Evolutionary conservation across 768 basidiomycete species (phyloP).

Genomic region (Cyclocybe aegerita): DNA sequence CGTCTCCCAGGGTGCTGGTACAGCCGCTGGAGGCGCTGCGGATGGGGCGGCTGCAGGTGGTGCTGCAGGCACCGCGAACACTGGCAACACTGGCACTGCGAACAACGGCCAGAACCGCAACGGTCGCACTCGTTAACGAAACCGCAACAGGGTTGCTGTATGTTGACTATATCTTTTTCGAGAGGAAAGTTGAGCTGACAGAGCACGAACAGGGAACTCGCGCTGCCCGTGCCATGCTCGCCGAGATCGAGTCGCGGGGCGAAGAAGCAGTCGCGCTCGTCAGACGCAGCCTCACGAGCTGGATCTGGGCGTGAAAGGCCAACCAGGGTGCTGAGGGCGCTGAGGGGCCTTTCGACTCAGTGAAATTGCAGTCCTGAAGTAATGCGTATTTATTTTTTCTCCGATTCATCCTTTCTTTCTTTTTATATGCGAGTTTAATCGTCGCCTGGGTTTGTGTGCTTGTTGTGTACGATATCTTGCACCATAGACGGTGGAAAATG

Average conservation of each 20-base stretch:
- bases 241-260: slow-evolving; percentile 24
- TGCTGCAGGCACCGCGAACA: slow-evolving; percentile 7
- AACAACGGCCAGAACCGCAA: slow-evolving; percentile 7
- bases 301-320: slow-evolving; percentile 27
- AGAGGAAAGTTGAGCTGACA: neutral
- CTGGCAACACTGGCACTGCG: slow-evolving; percentile 7
- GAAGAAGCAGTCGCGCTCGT: slow-evolving; percentile 20
- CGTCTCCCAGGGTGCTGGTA: slow-evolving; percentile 35
- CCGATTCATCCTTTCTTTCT: too few species aligned
- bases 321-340: too few species aligned
- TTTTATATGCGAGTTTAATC: too few species aligned
- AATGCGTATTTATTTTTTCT: too few species aligned
- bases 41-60: slow-evolving; percentile 15
- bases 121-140: slow-evolving; percentile 7
- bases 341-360: too few species aligned
- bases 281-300: slow-evolving; percentile 25
- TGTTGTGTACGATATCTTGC: too few species aligned
- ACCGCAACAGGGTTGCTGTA: slow-evolving; percentile 8
- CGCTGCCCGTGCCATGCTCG: slow-evolving; percentile 34
- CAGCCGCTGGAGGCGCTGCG: slow-evolving; percentile 12
- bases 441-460: too few species aligned
- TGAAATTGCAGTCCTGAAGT: too few species aligned
- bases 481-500: too few species aligned
- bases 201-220: slow-evolving; percentile 40
- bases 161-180: neutral